phyloP scores from a whole-genome alignment of 139 green algal species.

The Haematococcus lacustris region DNA sequence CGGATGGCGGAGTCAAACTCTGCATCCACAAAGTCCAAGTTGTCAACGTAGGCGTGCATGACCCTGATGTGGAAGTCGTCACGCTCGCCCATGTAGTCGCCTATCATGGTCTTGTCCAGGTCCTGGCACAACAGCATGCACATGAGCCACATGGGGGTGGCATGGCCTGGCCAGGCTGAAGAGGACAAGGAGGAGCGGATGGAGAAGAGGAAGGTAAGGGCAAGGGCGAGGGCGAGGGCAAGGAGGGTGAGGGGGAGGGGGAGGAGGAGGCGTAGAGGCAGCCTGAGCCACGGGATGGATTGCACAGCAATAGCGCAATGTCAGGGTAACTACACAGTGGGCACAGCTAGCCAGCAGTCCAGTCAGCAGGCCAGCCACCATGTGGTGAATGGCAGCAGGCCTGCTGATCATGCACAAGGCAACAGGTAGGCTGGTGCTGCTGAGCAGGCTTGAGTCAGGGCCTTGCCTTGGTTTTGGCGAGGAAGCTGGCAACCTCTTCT shows the following conservation, averaged over 20 bases:
- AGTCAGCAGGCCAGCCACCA: too few relatives aligned
- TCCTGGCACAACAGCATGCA: too few relatives aligned
- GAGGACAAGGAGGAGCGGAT: conserved; percentile 26
- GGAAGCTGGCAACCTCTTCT: conserved; percentile 68
- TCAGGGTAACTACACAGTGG: too few relatives aligned
- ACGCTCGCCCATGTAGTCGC: conserved; percentile 93
- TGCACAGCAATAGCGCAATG: too few relatives aligned
- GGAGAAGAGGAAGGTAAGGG: conserved; percentile 21
- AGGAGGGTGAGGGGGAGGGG: too few relatives aligned
- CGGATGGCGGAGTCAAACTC: conserved; percentile 92
- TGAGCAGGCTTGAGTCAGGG: neutral
- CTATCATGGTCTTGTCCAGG: conserved; percentile 91
- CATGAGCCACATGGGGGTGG: too few relatives aligned
- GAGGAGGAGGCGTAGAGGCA: too few relatives aligned
- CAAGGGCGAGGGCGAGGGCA: neutral
- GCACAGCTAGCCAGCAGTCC: too few relatives aligned
- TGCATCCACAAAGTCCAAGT: conserved; percentile 75
- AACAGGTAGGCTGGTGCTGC: neutral
- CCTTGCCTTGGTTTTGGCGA: conserved; percentile 37
- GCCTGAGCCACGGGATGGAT: too few relatives aligned
- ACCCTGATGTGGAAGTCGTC: conserved; percentile 87
- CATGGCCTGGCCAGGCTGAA: too few relatives aligned
- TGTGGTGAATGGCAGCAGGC: too few relatives aligned
- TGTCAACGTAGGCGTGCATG: conserved; percentile 97
- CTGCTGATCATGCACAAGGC: neutral